Evolutionary conservation across 2,329 filamentous ascomycete species (phyloP).

Genomic region (Monilinia vaccinii-corymbosi): DNA sequence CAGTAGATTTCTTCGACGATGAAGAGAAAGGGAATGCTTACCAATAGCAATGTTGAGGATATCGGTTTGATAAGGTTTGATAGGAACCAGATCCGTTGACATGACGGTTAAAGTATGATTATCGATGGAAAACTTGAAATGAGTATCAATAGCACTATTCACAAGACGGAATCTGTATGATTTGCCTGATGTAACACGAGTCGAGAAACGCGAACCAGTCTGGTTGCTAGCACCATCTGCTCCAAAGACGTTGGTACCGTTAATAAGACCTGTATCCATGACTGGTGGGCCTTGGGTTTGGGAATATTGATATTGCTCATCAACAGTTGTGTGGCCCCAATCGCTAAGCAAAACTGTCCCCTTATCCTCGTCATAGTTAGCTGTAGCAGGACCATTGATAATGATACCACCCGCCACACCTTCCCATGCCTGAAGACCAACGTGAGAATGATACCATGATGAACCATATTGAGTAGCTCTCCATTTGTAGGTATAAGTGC

Average conservation of each 20-base stretch:
- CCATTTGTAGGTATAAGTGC: constrained; percentile 16
- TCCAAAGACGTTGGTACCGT: constrained; percentile 16
- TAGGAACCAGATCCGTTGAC: constrained; percentile 48
- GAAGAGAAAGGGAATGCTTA: neutral
- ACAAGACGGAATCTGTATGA: constrained; percentile 39
- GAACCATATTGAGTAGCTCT: constrained; percentile 32
- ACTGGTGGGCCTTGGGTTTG: constrained; percentile 19
- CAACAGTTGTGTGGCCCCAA: constrained; percentile 25
- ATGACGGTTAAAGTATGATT: constrained; percentile 48
- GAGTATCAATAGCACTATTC: constrained; percentile 34
- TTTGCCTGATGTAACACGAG: constrained; percentile 31
- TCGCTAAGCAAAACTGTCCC: constrained; percentile 37
- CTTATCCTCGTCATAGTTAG: constrained; percentile 52
- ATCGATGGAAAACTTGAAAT: constrained; percentile 39
- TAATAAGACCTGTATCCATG: constrained; percentile 28
- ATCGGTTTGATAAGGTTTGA: constrained; percentile 30
- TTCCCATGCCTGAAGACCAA: constrained; percentile 39
- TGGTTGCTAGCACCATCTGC: constrained; percentile 9
- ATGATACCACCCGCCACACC: constrained; percentile 51
- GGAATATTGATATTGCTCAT: constrained; percentile 15
- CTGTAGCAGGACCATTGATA: constrained; percentile 49
- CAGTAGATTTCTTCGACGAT: neutral
- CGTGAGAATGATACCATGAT: constrained; percentile 53
- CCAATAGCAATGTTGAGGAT: constrained; percentile 46
- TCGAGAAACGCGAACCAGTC: constrained; percentile 17